Conservation (phyloP, 1,139 yeast species). For the Debaryomyces robertsiae region DNA sequence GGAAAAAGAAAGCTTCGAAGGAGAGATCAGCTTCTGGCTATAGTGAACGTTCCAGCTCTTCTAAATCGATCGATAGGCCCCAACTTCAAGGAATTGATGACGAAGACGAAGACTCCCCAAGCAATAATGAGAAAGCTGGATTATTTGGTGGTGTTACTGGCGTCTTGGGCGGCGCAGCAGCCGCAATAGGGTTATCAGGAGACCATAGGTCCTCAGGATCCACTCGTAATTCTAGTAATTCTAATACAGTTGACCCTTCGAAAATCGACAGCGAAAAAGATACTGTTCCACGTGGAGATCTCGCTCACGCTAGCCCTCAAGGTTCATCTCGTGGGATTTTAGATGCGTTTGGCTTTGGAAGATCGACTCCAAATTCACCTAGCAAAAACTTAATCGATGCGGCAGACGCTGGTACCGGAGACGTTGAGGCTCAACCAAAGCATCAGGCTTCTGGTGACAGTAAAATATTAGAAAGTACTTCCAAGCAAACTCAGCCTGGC, state of each 20-base stretch:
- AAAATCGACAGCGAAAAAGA: constrained; percentile 6
- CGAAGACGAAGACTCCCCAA: not conserved
- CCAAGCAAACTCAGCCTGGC: not conserved
- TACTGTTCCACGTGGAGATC: constrained; percentile 7
- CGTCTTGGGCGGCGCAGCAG: constrained; percentile 19
- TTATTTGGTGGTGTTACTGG: constrained; percentile 19
- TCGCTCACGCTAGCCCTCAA: not conserved
- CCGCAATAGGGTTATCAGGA: constrained; percentile 16
- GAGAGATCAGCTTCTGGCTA: constrained; percentile 3
- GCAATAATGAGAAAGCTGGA: constrained; percentile 14
- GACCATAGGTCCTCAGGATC: constrained; percentile 1
- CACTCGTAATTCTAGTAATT: not conserved
- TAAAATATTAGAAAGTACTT: not conserved
- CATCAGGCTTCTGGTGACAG: not conserved
- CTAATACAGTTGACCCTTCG: constrained; percentile 1
- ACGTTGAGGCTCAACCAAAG: constrained; percentile 1
- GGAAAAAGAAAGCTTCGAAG: constrained; percentile 14
- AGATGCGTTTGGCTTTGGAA: not conserved
- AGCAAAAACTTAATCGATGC: constrained; percentile 3
- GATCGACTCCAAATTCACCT: not conserved
- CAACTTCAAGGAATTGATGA: constrained; percentile 8
- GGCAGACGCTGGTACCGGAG: constrained; percentile 5
- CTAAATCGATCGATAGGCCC: constrained; percentile 2
- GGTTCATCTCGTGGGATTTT: not conserved
- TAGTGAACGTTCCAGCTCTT: not conserved